Evolutionary conservation across 2,329 filamentous ascomycete species (phyloP).

Genomic region (Stemphylium lycopersici): DNA sequence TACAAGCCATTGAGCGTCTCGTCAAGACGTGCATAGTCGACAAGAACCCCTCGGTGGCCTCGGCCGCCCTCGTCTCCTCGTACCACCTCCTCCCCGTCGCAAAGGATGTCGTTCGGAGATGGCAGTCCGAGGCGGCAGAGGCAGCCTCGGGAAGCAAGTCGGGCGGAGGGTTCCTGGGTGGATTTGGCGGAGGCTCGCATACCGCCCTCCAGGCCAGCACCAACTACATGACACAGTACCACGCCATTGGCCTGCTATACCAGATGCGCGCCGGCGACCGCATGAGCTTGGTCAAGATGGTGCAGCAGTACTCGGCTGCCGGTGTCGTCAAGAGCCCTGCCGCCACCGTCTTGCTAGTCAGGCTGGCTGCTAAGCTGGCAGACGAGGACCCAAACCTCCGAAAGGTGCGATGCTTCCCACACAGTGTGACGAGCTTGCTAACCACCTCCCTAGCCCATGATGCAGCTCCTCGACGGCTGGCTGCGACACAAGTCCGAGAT

Average conservation of each 20-base stretch:
- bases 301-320: slow-evolving; percentile 94
- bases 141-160: slow-evolving; percentile 90
- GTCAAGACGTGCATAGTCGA: slow-evolving; percentile 99
- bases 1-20: slow-evolving; percentile 95
- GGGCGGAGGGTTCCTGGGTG: slow-evolving; percentile 85
- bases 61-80: slow-evolving; percentile 92
- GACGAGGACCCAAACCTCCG: slow-evolving; percentile 89
- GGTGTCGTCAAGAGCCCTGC: slow-evolving; percentile 95
- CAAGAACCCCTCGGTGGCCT: slow-evolving; percentile 96
- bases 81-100: slow-evolving; percentile 98
- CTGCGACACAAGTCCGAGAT: slow-evolving; percentile 93
- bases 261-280: slow-evolving; percentile 97
- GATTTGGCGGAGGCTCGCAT: slow-evolving; percentile 82
- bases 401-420: slow-evolving; percentile 53
- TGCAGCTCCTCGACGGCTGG: slow-evolving; percentile 95
- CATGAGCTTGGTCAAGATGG: slow-evolving; percentile 99
- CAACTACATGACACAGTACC: slow-evolving; percentile 98
- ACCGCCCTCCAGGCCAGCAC: slow-evolving; percentile 73
- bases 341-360: slow-evolving; percentile 88
- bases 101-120: slow-evolving; percentile 91
- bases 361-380: slow-evolving; percentile 89
- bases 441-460: slow-evolving; percentile 72
- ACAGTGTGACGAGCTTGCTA: slow-evolving; percentile 3
- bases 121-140: slow-evolving; percentile 98
- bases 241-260: slow-evolving; percentile 95